Evolutionary conservation across 1,139 yeast species (phyloP), one percentile per base, ranked within the genome.

Genomic region (Suhomyces coccinellae): DNA sequence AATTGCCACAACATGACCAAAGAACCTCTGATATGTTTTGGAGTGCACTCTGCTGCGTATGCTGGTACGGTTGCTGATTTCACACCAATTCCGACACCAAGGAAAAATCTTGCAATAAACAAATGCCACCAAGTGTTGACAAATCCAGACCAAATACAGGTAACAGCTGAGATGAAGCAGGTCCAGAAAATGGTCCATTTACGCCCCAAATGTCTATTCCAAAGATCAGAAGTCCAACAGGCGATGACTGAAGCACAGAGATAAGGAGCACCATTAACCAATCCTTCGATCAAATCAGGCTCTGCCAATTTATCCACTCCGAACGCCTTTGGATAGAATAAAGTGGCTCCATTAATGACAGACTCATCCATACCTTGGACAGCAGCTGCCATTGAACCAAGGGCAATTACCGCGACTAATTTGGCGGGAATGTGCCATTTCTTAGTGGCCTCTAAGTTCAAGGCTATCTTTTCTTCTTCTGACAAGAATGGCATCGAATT

Each of bases 291-390:
- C 82, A 91, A 83, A 47, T 81, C 80, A 38, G 80, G 77, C 57
- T 84, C 72, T 27, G 73, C 68, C 56, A 75, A 67, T 5, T 45
- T 45, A 13, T 62, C 69, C 16, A 68, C 56, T 10, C 70, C 75
- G 41, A 85, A 71, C 1, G 62, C 63, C 2, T 58, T 54, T 8
- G 91, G 88, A 63, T 83, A 87, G 58, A 81, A 84, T 38, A 87
- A 66, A 43, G 83, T 79, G 8, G 96, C 96, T 52, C 96, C 96
- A 56, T 87, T 87, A 47, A 86, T 79, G 15, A 87, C 96, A 1
- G 95, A 77, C 64, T 88, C 96, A 63, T 88, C 96, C 89, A 88
- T 87, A 57, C 96, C 96, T 63, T 88, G 96, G 30, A 89, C 91
- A 8, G 91, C 87, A 14, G 96, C 96, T 43, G 93, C 89, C 82